Base-by-base conservation (phyloP, 805 yeast genomes). In the Myxozyma geophila region DNA sequence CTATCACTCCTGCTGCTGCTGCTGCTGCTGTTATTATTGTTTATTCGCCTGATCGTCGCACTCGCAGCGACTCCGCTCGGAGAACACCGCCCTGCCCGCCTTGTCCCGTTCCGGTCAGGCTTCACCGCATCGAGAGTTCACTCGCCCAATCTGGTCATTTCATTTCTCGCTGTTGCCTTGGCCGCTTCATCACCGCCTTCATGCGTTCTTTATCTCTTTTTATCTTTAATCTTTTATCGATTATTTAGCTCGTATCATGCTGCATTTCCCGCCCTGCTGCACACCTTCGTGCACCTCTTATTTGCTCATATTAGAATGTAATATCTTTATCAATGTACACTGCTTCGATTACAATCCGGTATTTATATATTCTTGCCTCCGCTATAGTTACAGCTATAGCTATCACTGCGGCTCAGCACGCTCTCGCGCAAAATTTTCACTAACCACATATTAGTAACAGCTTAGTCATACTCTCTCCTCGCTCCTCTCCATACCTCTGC, bases 401-500 rank as follows among this genome's bases (percentile, higher is more conserved):
- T 12, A 17, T 12, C 3, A 12, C 13, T 7, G 28, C 6, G 15
- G 19, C 12, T 21, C 7, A 12, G 19, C 50, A 19, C 21, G 10
- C 7, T 28, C 9, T 46, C 44, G 15, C 21, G 21, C 48, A 13
- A 15, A 21, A 8, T 47, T 21, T 47, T 10, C 13, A 47, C 23
- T 33, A 19, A 47, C 37, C 19, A 48, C n/a, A 35, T 54, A 44
- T 44, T 54, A 44, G 58, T 44, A 15, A 54, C 15, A 6, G 57
- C 40, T 46, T 46, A 35, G 47, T 46, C 51, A 44, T 33, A n/a
- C 46, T 8, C 1, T 19, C 37, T 10, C 33, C 17, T 21, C 36
- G 7, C 10, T 43, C 15, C 43, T 28, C 49, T 23, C 49, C 23
- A 8, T 7, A 17, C 19, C 39, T 4, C 55, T 39, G 6, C 13